Conservation (phyloP, 2,329 filamentous ascomycete species). For the Aureobasidium namibiae region DNA sequence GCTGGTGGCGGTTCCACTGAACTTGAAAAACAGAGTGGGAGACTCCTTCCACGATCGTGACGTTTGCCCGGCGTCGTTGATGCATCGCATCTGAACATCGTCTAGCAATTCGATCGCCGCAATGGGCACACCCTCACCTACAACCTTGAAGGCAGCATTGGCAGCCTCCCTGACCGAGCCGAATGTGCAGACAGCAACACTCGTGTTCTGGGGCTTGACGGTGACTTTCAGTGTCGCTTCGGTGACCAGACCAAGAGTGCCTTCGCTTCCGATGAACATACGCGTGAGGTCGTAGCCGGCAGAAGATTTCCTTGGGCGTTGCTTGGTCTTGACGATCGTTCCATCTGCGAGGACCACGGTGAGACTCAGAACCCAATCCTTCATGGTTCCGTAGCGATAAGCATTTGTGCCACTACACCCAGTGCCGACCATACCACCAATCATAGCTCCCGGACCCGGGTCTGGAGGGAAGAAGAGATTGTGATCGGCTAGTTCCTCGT, state of each 20-base stretch:
- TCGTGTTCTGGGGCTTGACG: constrained; percentile 68
- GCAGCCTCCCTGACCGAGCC: constrained; percentile 61
- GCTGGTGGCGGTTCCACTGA: constrained; percentile 55
- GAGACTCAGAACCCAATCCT: constrained; percentile 81
- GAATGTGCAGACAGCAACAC: constrained; percentile 67
- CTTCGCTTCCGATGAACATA: constrained; percentile 84
- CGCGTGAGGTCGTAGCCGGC: constrained; percentile 88
- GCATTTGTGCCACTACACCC: constrained; percentile 77
- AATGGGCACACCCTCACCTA: constrained; percentile 71
- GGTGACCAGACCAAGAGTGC: constrained; percentile 82
- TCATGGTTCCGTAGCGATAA: constrained; percentile 90
- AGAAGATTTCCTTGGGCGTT: constrained; percentile 79
- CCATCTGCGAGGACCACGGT: constrained; percentile 88
- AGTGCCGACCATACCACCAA: constrained; percentile 79
- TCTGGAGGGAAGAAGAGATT: constrained; percentile 89
- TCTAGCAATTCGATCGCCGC: constrained; percentile 91
- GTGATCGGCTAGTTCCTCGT: constrained; percentile 62
- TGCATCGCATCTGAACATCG: constrained; percentile 76
- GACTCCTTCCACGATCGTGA: constrained; percentile 59
- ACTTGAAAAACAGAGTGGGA: constrained; percentile 70
- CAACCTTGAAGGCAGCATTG: constrained; percentile 70
- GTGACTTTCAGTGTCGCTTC: constrained; percentile 85
- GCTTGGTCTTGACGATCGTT: constrained; percentile 80
- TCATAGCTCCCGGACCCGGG: constrained; percentile 84
- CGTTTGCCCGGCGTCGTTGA: constrained; percentile 59